Percentiles rank a stretch among this genome's conserved stretches.
These are phyloP conservation scores for Maudiozyma humilis DNA, from an alignment of 1,139 yeast species.

Conservation along the genomic window DNA sequence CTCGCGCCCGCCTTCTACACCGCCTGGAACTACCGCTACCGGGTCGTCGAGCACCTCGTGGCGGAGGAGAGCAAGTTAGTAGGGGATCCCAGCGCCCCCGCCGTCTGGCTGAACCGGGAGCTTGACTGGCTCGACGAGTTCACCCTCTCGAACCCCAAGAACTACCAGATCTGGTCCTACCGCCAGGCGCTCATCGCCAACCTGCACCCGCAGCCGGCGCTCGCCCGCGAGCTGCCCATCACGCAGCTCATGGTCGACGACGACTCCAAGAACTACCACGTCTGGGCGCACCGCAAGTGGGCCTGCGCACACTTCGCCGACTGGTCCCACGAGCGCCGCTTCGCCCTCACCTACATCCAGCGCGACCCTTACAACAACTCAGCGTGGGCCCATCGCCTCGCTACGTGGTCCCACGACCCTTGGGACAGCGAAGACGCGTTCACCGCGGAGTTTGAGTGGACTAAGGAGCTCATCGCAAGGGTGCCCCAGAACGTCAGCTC, in stretches of 20 bases:
- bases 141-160: conserved; percentile 73
- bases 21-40: conserved; percentile 73
- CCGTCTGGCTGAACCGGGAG: conserved; percentile 37
- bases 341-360: conserved; percentile 42
- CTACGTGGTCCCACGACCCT: conserved; percentile 32
- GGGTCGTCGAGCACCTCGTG: conserved; percentile 38
- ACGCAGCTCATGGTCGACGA: conserved; percentile 59
- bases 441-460: conserved; percentile 45
- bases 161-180: conserved; percentile 95
- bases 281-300: conserved; percentile 92
- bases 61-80: neutral
- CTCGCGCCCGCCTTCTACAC: conserved; percentile 86
- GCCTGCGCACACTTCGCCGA: conserved; percentile 47
- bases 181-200: conserved; percentile 51
- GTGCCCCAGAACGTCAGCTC: conserved; percentile 82
- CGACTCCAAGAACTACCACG: conserved; percentile 89
- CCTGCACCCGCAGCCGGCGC: conserved; percentile 33
- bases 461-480: conserved; percentile 38
- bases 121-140: conserved; percentile 70
- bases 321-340: conserved; percentile 45
- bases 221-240: conserved; percentile 54
- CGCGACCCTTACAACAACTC: conserved; percentile 79
- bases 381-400: conserved; percentile 87
- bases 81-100: conserved; percentile 15
- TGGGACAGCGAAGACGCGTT: conserved; percentile 25